Evolutionary conservation across 345 rosid genomes (phyloP), one percentile per base, ranked within the genome.

Genomic region (Mercurialis annua): DNA sequence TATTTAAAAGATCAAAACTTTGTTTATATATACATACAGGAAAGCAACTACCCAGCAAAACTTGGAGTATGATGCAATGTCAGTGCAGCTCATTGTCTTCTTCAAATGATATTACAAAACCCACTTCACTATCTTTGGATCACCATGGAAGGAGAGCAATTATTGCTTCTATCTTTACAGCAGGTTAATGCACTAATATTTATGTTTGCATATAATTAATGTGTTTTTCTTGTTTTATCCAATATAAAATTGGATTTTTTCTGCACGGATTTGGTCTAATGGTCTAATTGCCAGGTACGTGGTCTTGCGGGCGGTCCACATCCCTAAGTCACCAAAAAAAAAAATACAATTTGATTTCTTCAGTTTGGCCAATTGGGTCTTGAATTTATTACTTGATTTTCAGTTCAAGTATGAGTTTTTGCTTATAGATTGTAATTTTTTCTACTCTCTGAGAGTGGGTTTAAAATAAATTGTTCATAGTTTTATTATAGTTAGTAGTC

Each of bases 71-170:
- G 4, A 60, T 72, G 69, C 74, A 73, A 26, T 80, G 79, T 65
- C 75, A 65, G 61, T 83, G 89, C 76, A 78, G 90, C 73, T 77
- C 88, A 2, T 61, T 79, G 67, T 77, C 90, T 21, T 71, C 85
- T 53, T 48, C 82, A 15, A 27, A 67, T 24, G 75, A 86, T 60
- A 51, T 73, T 34, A 10, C 61, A 5, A 65, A 73, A 57, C 74
- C 76, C 49, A 47, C 15, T 16, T 36, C 56, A 12, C 65, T 67
- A 31, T 54, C 81, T 59, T 71, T 64, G 63, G 68, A 36, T 12
- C 65, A 46, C 0, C 77, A 83, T 33, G 84, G 85, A 64, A 85
- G 96, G 69, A 85, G 97, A 67, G 80, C 82, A 52, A 66, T 92
- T 33, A 58, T 92, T 69, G 87, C 80, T 68, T 81, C 81, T 74